Evolutionary conservation across 805 yeast genomes (phyloP).

Genomic region (Pichia nakasei): DNA sequence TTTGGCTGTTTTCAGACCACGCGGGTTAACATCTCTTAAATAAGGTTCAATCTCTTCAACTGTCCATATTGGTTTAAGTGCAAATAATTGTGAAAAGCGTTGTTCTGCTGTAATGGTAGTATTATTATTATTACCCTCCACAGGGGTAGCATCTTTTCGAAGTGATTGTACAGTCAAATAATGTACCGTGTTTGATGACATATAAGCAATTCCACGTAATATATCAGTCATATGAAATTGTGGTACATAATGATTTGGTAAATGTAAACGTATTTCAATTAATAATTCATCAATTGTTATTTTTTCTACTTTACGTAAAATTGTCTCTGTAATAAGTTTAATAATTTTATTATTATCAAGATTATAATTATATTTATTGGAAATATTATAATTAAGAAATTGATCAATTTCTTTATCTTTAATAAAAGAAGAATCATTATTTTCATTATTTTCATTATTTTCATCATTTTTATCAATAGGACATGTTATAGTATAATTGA

Average conservation of each 20-base stretch:
- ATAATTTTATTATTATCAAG: constrained; percentile 14
- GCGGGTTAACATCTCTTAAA: constrained; percentile 43
- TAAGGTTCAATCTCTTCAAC: constrained; percentile 57
- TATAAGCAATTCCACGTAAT: constrained; percentile 29
- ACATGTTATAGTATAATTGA: neutral
- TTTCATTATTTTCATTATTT: too few relatives aligned
- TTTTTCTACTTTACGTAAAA: constrained; percentile 3
- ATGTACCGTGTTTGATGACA: too few relatives aligned
- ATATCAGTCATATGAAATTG: constrained; percentile 49
- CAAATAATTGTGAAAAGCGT: constrained; percentile 44
- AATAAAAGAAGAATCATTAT: too few relatives aligned
- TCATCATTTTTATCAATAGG: too few relatives aligned
- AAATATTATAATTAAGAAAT: neutral
- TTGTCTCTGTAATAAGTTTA: constrained; percentile 9
- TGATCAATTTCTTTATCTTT: too few relatives aligned
- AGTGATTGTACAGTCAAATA: too few relatives aligned
- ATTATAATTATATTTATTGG: neutral
- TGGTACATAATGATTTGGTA: constrained; percentile 46
- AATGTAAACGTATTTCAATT: constrained; percentile 50
- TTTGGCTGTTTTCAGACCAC: constrained; percentile 39
- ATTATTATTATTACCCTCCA: too few relatives aligned
- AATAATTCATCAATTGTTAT: constrained; percentile 42
- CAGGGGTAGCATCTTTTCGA: too few relatives aligned
- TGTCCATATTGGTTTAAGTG: constrained; percentile 50
- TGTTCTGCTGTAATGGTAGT: too few relatives aligned